Evolutionary conservation across 73 alveolate species (phyloP).

Genomic region (Tetrahymena malaccensis): DNA sequence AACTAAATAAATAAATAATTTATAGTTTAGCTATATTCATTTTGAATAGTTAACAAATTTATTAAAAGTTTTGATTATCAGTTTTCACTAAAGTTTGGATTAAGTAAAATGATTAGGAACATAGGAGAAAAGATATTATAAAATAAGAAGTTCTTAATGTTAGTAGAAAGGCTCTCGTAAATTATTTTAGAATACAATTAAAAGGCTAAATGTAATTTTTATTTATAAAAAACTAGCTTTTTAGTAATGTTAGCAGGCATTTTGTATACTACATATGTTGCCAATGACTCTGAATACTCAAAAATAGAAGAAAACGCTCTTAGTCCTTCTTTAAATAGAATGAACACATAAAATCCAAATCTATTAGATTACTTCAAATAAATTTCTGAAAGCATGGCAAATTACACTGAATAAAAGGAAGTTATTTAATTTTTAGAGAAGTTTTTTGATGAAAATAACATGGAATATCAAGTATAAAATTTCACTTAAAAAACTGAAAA

Average conservation of each 20-base stretch:
- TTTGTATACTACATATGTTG: neutral
- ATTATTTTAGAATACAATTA: neutral
- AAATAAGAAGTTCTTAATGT: neutral
- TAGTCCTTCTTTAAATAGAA: neutral
- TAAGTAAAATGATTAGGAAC: neutral
- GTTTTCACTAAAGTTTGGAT: neutral
- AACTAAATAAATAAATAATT: too few relatives aligned
- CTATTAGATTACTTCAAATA: neutral
- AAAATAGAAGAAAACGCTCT: neutral
- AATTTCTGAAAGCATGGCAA: neutral
- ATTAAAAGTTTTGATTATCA: neutral
- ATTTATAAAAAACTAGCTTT: neutral
- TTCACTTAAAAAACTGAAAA: neutral
- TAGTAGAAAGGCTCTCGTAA: neutral
- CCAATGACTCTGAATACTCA: neutral
- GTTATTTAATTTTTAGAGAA: neutral
- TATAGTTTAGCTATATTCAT: neutral
- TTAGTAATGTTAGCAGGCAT: neutral
- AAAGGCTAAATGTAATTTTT: neutral
- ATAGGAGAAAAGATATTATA: neutral
- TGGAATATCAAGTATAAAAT: neutral
- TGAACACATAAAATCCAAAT: neutral
- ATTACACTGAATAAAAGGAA: neutral
- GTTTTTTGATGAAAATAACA: neutral
- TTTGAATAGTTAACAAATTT: neutral